Evolutionary conservation across 2,329 filamentous ascomycete species (phyloP).

Genomic region (Bipolaris victoriae): DNA sequence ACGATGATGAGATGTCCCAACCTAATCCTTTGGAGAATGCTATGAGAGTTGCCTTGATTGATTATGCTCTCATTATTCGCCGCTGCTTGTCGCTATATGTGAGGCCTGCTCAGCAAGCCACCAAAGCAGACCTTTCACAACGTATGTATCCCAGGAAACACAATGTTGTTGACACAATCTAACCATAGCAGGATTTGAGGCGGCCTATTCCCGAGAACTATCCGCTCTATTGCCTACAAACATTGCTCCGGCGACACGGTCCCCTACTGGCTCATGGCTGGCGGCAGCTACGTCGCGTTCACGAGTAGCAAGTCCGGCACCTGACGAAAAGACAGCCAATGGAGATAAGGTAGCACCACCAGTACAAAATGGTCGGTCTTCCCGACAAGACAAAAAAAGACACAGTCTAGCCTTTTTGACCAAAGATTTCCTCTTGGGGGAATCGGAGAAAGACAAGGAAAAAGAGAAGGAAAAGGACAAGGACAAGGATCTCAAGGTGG

Average conservation of each 20-base stretch:
- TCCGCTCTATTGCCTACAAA: conserved; percentile 48
- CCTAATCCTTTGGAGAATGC: conserved; percentile 71
- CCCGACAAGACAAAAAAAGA: conserved; percentile 49
- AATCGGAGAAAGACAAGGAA: conserved; percentile 13
- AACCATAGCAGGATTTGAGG: conserved; percentile 51
- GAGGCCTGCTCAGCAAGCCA: conserved; percentile 66
- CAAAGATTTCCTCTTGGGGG: conserved; percentile 42
- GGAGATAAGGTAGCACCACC: conserved; percentile 34
- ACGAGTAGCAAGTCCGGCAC: conserved; percentile 33
- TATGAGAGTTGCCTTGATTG: conserved; percentile 82
- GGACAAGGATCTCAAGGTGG: conserved; percentile 21
- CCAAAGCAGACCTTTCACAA: conserved; percentile 65
- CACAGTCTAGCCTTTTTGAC: conserved; percentile 48
- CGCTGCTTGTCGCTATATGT: conserved; percentile 75
- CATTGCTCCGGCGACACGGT: conserved; percentile 35
- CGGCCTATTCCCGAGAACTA: conserved; percentile 54
- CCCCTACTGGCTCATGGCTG: conserved; percentile 46
- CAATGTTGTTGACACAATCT: conserved; percentile 13
- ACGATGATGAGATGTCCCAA: conserved; percentile 51
- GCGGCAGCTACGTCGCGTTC: conserved; percentile 36
- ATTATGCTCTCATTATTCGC: conserved; percentile 88
- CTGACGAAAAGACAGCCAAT: conserved; percentile 32
- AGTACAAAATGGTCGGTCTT: conserved; percentile 27
- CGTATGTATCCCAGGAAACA: conserved; percentile 59
- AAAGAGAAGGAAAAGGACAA: conserved; percentile 3